Base-by-base conservation (phyloP, 208 protist species). In the Leishmania tarentolae region DNA sequence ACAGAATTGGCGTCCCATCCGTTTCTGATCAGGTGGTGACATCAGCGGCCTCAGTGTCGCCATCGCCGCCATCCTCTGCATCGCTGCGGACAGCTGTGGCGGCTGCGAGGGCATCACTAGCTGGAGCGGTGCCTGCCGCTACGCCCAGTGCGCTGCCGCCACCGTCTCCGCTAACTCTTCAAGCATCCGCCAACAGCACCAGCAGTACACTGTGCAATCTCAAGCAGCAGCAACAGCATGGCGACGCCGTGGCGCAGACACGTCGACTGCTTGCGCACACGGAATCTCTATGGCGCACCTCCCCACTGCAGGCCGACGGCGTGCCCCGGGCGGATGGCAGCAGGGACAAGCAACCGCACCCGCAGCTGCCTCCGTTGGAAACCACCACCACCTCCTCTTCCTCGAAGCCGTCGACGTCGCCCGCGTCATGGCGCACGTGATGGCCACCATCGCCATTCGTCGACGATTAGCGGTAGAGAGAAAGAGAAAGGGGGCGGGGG, bases 261-360 rank as follows among this genome's bases (percentile, higher is more conserved):
- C 75, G 76, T 69, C 81, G 74, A 61, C 79, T 87, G 70, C 80
- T 89, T 17, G 68, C 57, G 13, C 79, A 80, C 72, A 78, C 78
- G 8, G 86, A 89, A 52, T 78, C 83, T 6, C 76, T 89, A 4
- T 89, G 86, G 86, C 73, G 79, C 42, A 44, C 71, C 56, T 37
- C 66, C 11, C 3, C 76, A 7, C 28, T 75, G 9, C 61, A 19
- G 24, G n/a, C 44, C 68, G 31, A 69, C 63, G 63, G 37, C 9
- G 15, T 35, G 65, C 28, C 4, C 66, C 0, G 42, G 17, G 50
- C 5, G 73, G 47, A 8, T 44, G 79, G n/a, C 59, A 47, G 50
- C 63, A 44, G 35, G 47, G 50, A 50, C 21, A 59, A 19, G 71
- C 66, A 24, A 46, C 44, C 8, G 61, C 47, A 7, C 24, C 31